Evolutionary conservation across 768 basidiomycete species (phyloP), one percentile per base, ranked within the genome.

Genomic region (Leccinellum albellum): DNA sequence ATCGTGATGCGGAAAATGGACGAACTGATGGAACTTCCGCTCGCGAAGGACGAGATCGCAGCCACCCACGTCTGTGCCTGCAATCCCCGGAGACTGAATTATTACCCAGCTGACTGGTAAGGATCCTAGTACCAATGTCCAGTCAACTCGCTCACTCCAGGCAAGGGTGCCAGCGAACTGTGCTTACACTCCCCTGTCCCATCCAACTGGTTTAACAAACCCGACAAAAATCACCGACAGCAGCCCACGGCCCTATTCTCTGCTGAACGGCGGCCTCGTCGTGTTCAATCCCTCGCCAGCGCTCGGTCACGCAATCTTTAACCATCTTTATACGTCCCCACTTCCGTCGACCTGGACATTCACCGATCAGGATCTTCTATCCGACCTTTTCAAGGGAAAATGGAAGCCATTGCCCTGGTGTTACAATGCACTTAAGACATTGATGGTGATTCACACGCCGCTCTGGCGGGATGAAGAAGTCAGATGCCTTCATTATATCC

Each of bases 381-480:
- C 94, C 1, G 82, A 80, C 31, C 83, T 85, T 67, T 98, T 96
- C 76, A 72, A 79, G 54, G 88, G 87, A 17, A 84, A 72, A 68
- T 94, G 91, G 90, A 80, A 76, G 53, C 86, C 90, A 5, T 73
- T 96, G 40, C 82, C 86, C 1, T 97, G 90, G 85, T 85, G 85
- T 59, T 95, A 94, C 72, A 99, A 99, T 65, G 94, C 94, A 0
- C 78, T 98, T 60, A 94, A 93, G 74, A 90, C 94, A n/a, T 71
- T 93, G 63, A 80, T 88, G 46, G 66, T 77, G 31, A 78, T 86
- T 37, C 97, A 99, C 72, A 71, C 79, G 35, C 69, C 79, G 32
- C 67, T 93, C 64, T 99, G 96, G 96, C 75, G 81, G 45, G 93
- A 97, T 66, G 83, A 86, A 4, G 88, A 94, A 70, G 85, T 95